These are phyloP conservation scores for Byssothecium circinans DNA, from an alignment of 2,329 filamentous ascomycete species.

Conservation along the genomic window DNA sequence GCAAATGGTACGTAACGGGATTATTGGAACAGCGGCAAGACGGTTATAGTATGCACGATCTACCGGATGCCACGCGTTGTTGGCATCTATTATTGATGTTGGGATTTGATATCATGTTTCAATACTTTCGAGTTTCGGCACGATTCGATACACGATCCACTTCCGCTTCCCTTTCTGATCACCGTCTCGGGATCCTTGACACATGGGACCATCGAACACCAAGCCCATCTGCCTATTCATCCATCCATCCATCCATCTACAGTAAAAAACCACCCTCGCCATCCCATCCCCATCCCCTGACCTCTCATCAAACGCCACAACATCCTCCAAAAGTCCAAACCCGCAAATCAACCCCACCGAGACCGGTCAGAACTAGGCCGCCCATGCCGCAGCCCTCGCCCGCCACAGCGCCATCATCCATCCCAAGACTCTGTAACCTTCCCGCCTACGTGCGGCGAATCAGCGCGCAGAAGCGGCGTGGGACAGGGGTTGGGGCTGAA, in stretches of 20 bases:
- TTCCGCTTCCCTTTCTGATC: too few relatives aligned
- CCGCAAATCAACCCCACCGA: too few relatives aligned
- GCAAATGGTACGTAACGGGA: not conserved
- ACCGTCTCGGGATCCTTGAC: too few relatives aligned
- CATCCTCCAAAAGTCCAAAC: too few relatives aligned
- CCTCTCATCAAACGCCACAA: too few relatives aligned
- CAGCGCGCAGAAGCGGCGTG: slow-evolving; percentile 5
- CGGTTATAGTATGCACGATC: not conserved
- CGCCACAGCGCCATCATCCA: not conserved
- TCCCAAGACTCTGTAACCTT: slow-evolving; percentile 27
- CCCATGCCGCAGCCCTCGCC: not conserved
- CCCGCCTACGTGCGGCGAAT: slow-evolving; percentile 26
- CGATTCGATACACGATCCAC: too few relatives aligned
- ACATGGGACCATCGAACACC: too few relatives aligned
- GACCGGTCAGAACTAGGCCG: not conserved
- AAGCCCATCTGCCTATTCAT: too few relatives aligned
- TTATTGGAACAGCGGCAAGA: not conserved
- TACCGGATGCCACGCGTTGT: not conserved
- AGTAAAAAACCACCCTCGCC: too few relatives aligned
- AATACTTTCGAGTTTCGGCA: not conserved
- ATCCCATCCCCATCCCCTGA: too few relatives aligned
- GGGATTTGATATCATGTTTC: not conserved
- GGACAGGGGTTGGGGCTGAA: slow-evolving; percentile 14
- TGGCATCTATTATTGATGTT: too few relatives aligned
- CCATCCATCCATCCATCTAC: too few relatives aligned